Evolutionary conservation across 306 rosid species (phyloP).

Genomic region (Inga oerstediana): DNA sequence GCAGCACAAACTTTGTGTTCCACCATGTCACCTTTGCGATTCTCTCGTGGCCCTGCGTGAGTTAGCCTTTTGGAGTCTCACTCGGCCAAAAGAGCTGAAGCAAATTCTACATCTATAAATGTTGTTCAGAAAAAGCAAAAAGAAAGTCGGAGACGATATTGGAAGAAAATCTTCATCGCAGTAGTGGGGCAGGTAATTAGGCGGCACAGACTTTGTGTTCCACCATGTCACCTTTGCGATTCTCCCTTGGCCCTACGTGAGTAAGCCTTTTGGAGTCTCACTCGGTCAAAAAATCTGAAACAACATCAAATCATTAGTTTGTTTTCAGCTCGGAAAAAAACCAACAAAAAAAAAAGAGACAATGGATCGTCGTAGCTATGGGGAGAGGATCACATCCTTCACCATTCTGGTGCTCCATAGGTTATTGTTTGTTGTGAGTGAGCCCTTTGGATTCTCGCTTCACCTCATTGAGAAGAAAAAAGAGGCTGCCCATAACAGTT

Average conservation of each 20-base stretch:
- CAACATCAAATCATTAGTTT: too few species aligned
- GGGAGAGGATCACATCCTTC: not conserved
- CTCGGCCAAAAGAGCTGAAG: not conserved
- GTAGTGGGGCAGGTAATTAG: not conserved
- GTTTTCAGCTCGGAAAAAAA: too few species aligned
- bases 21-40: not conserved
- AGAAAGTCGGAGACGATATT: not conserved
- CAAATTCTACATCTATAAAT: too few species aligned
- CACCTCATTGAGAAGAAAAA: not conserved
- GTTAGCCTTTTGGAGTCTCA: not conserved
- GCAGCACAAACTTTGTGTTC: not conserved
- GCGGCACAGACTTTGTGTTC: not conserved
- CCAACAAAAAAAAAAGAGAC: not conserved
- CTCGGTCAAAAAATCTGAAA: not conserved
- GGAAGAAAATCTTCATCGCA: not conserved
- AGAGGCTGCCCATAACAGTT: not conserved
- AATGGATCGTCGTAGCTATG: not conserved
- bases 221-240: not conserved
- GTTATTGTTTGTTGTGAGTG: not conserved
- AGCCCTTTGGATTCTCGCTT: not conserved
- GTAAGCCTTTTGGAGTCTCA: not conserved
- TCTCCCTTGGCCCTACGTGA: not conserved
- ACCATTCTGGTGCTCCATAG: not conserved
- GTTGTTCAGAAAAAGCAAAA: too few species aligned
- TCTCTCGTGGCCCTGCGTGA: not conserved